Percentiles rank a stretch among this genome's conserved stretches.
Evolutionary conservation across 345 rosid species (phyloP).

Genomic region (Nephelium lappaceum): DNA sequence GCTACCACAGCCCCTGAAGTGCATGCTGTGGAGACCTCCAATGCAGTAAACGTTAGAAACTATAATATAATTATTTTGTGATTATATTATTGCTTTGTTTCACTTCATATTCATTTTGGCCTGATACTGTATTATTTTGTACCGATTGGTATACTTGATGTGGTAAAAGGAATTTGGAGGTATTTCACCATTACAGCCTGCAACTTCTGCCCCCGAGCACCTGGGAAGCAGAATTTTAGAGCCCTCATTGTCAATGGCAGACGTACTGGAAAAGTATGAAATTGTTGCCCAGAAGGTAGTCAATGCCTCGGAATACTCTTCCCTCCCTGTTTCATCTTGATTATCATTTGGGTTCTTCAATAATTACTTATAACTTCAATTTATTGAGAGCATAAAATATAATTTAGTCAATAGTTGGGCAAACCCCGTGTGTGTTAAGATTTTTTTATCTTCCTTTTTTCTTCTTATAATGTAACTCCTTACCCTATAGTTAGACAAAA

Average conservation of each 20-base stretch:
- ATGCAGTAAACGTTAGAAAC: constrained; percentile 10
- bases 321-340: neutral
- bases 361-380: neutral
- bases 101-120: neutral
- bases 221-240: constrained; percentile 8
- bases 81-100: neutral
- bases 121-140: neutral
- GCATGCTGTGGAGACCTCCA: constrained; percentile 23
- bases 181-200: constrained; percentile 11
- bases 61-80: neutral
- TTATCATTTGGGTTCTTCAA: neutral
- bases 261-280: constrained; percentile 12
- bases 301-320: neutral
- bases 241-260: neutral
- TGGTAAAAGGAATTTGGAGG: constrained; percentile 8
- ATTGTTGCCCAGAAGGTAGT: constrained; percentile 13
- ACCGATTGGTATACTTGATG: neutral
- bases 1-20: constrained; percentile 51
- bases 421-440: no score
- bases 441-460: neutral
- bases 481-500: neutral
- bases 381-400: neutral
- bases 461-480: neutral
- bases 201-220: neutral
- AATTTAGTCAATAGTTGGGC: no score